phyloP scores from a whole-genome alignment of 2,329 filamentous ascomycete species.

The Venturia effusa region DNA sequence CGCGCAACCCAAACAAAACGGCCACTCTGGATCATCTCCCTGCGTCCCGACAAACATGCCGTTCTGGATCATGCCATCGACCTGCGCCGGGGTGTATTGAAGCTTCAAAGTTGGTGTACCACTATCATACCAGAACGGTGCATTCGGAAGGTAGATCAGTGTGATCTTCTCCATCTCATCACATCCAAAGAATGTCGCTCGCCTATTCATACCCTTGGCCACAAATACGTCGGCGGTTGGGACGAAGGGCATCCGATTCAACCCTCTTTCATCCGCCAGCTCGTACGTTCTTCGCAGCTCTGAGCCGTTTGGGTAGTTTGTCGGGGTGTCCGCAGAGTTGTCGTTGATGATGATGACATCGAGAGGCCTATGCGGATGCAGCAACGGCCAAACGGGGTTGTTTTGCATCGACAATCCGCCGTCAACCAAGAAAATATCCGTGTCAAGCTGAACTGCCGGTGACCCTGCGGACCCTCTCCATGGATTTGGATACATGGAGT shows the following conservation, averaged over 20 bases:
- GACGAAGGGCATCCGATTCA: slow-evolving; percentile 47
- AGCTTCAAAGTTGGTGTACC: slow-evolving; percentile 25
- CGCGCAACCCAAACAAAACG: slow-evolving; percentile 32
- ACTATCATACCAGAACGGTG: slow-evolving; percentile 23
- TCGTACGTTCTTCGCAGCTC: slow-evolving; percentile 49
- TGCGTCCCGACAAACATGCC: slow-evolving; percentile 29
- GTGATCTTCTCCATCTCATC: slow-evolving; percentile 23
- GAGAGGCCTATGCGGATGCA: slow-evolving; percentile 40
- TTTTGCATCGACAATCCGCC: slow-evolving; percentile 41
- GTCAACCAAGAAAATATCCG: slow-evolving; percentile 37
- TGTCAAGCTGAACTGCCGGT: slow-evolving; percentile 24
- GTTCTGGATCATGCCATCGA: slow-evolving; percentile 30
- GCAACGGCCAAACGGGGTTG: slow-evolving; percentile 41
- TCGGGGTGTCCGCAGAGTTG: slow-evolving; percentile 49
- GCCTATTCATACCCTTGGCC: slow-evolving; percentile 47
- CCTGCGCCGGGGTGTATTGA: slow-evolving; percentile 25
- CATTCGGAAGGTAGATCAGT: slow-evolving; percentile 36
- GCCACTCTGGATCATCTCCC: slow-evolving; percentile 25
- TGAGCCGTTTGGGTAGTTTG: slow-evolving; percentile 50
- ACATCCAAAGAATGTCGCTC: slow-evolving; percentile 55
- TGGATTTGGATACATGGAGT: slow-evolving; percentile 51
- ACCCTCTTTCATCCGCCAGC: slow-evolving; percentile 40
- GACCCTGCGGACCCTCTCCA: slow-evolving; percentile 42
- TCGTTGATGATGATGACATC: slow-evolving; percentile 57
- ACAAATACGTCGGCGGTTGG: slow-evolving; percentile 47